These are phyloP conservation scores for Sporormia fimetaria DNA, from an alignment of 495 filamentous ascomycete genomes.

Conservation along the genomic window DNA sequence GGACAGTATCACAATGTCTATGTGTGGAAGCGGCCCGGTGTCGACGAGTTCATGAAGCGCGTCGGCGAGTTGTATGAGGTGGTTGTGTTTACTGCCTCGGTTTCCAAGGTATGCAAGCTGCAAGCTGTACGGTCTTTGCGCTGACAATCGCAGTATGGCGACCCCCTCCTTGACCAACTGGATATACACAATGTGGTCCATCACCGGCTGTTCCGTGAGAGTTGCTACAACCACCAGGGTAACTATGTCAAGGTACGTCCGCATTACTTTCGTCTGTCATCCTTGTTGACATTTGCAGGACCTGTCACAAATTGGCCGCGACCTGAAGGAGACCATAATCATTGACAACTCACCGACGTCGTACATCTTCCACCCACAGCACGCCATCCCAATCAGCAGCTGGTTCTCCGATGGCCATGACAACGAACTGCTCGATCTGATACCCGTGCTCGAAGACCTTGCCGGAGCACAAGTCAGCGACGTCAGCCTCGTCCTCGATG, in stretches of 20 bases:
- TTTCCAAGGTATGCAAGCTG: constrained; percentile 70
- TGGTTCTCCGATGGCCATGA: constrained; percentile 99
- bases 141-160: constrained; percentile 61
- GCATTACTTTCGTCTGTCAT: too few relatives aligned
- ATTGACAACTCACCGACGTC: constrained; percentile 99
- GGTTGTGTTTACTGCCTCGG: constrained; percentile 96
- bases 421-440: constrained; percentile 95
- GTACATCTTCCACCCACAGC: constrained; percentile 99
- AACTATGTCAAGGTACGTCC: constrained; percentile 93
- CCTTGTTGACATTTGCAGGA: constrained; percentile 48
- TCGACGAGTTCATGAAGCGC: constrained; percentile 97
- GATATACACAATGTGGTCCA: constrained; percentile 97
- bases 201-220: constrained; percentile 92
- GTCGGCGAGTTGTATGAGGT: constrained; percentile 97
- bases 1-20: constrained; percentile 99
- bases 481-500: constrained; percentile 95
- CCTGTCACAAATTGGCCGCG: constrained; percentile 88
- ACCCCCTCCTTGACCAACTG: constrained; percentile 89
- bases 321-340: constrained; percentile 96
- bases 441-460: constrained; percentile 96
- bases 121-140: constrained; percentile 1
- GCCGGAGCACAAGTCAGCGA: constrained; percentile 78
- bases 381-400: constrained; percentile 98
- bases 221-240: constrained; percentile 98
- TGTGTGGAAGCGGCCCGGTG: constrained; percentile 94